Evolutionary conservation across 331 rosid species (phyloP).

Genomic region (Quercus tomentella): DNA sequence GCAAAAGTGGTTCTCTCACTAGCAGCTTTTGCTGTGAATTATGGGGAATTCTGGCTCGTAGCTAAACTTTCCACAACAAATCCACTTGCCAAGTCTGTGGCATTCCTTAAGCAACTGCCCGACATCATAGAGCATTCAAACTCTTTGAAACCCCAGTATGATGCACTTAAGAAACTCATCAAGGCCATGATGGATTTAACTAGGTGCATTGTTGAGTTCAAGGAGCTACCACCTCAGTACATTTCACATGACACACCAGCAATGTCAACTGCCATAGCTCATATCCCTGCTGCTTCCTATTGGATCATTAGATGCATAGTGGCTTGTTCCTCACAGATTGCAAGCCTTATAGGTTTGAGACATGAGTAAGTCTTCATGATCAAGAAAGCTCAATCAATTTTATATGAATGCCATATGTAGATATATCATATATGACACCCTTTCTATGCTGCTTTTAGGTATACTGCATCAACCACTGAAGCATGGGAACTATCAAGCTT

Average conservation of each 20-base stretch:
- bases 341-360: constrained; percentile 50
- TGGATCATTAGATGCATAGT: constrained; percentile 72
- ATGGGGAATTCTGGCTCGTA: constrained; percentile 87
- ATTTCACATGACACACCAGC: constrained; percentile 66
- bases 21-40: constrained; percentile 66
- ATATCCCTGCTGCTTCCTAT: constrained; percentile 77
- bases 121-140: constrained; percentile 46
- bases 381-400: background rate
- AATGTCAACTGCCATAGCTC: constrained; percentile 50
- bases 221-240: constrained; percentile 56
- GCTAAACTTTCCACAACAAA: constrained; percentile 48
- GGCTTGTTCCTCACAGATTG: constrained; percentile 65
- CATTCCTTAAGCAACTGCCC: constrained; percentile 67
- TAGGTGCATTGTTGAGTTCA: constrained; percentile 50
- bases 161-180: constrained; percentile 50
- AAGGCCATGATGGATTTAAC: constrained; percentile 49
- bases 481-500: constrained; percentile 51
- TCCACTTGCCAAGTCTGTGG: constrained; percentile 72
- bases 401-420: background rate
- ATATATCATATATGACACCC: background rate
- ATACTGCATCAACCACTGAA: constrained; percentile 38
- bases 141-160: constrained; percentile 50
- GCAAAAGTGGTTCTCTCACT: constrained; percentile 74
- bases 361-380: constrained; percentile 54
- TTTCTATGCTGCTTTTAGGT: constrained; percentile 31